Evolutionary conservation across 305 asterid species (phyloP).

Genomic region (Withania somnifera): DNA sequence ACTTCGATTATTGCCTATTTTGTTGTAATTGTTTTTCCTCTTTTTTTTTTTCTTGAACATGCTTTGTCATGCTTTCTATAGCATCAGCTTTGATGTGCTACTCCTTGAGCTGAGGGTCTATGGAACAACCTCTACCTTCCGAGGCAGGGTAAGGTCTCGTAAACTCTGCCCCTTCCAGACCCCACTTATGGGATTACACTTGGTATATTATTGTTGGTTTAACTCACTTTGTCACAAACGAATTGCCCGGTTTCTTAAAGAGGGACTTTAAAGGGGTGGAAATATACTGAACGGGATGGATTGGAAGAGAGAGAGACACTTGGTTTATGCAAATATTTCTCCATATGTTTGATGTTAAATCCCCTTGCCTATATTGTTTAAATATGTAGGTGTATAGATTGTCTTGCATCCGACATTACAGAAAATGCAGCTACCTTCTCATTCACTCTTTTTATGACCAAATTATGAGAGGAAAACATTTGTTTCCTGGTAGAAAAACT

Average conservation of each 20-base stretch:
- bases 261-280: not conserved
- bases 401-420: not conserved
- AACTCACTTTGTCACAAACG: not conserved
- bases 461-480: not conserved
- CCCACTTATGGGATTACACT: too few relatives aligned
- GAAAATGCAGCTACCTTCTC: not conserved
- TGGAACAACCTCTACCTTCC: too few relatives aligned
- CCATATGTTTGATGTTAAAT: not conserved
- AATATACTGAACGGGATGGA: not conserved
- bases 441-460: not conserved
- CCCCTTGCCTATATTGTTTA: not conserved
- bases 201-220: too few relatives aligned
- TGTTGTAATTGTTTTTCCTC: too few relatives aligned
- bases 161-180: too few relatives aligned
- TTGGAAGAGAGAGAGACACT: not conserved
- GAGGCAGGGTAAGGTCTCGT: too few relatives aligned
- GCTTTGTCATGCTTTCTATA: too few relatives aligned
- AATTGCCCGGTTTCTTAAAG: not conserved
- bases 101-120: too few relatives aligned
- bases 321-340: not conserved
- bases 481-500: not conserved
- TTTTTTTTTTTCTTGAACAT: too few relatives aligned
- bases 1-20: too few relatives aligned
- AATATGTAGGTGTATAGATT: not conserved
- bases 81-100: too few relatives aligned